phyloP scores from a whole-genome alignment of 164 flowering plant genomes.

The Pachysandra terminalis region DNA sequence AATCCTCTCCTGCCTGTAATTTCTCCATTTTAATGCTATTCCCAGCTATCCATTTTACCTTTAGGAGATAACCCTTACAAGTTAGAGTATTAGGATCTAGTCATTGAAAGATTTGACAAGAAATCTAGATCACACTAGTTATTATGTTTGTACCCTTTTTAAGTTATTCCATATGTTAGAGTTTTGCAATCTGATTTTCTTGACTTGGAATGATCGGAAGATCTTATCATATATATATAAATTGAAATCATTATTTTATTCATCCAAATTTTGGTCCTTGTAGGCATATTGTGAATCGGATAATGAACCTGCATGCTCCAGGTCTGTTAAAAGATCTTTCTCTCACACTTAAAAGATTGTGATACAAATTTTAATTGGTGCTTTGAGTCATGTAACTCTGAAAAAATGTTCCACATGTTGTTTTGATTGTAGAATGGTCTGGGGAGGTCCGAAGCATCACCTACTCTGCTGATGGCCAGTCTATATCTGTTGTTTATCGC shows the following conservation, averaged over 20 bases:
- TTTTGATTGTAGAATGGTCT: slow-evolving; percentile 71
- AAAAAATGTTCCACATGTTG: slow-evolving; percentile 3
- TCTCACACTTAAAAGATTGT: not conserved
- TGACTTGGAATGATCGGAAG: too few relatives aligned
- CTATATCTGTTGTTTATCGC: slow-evolving; percentile 83
- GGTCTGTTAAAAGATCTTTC: slow-evolving; percentile 37
- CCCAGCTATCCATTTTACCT: too few relatives aligned
- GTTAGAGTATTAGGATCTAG: too few relatives aligned
- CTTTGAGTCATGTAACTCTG: not conserved
- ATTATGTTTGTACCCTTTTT: too few relatives aligned
- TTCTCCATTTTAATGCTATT: too few relatives aligned
- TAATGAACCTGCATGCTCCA: slow-evolving; percentile 86
- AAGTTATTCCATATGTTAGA: not conserved
- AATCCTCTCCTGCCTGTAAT: too few relatives aligned
- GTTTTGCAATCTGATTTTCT: not conserved
- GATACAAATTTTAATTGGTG: not conserved
- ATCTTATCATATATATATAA: too few relatives aligned
- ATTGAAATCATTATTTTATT: not conserved
- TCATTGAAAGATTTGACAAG: too few relatives aligned
- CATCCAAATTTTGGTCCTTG: slow-evolving; percentile 18
- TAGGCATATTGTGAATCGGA: slow-evolving; percentile 89
- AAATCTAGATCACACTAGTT: too few relatives aligned
- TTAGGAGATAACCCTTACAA: too few relatives aligned
- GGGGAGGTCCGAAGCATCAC: slow-evolving; percentile 82
- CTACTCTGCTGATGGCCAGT: slow-evolving; percentile 79